Percentiles rank a stretch among this genome's conserved stretches.
Conservation (phyloP, 179 eudicot genomes). For the Heliamphora ciliata region DNA sequence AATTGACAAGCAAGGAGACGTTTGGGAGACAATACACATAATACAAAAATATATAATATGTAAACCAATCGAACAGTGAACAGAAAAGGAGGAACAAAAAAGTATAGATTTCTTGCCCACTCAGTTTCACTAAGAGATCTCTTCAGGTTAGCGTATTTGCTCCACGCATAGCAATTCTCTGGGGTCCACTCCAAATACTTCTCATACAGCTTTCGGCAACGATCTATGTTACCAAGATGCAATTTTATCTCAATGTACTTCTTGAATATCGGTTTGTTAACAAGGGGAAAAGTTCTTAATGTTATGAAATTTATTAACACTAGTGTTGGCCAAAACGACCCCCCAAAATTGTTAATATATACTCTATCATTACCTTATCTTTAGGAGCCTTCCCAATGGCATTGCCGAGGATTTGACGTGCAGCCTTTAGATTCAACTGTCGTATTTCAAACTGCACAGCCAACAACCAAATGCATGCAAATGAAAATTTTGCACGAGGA, state of each 20-base stretch:
- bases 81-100: too few relatives aligned
- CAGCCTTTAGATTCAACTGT: slow-evolving; percentile 61
- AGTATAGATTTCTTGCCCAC: slow-evolving; percentile 38
- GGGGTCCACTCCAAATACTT: slow-evolving; percentile 91
- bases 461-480: slow-evolving; percentile 85
- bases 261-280: slow-evolving; percentile 52
- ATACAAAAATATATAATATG: too few relatives aligned
- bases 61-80: too few relatives aligned
- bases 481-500: slow-evolving; percentile 80
- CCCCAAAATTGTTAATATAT: too few relatives aligned
- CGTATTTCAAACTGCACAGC: slow-evolving; percentile 86
- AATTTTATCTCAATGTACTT: slow-evolving; percentile 78
- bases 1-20: too few relatives aligned
- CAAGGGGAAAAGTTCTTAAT: neutral
- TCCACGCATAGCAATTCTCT: slow-evolving; percentile 91
- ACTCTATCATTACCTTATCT: slow-evolving; percentile 49
- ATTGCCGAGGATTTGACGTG: slow-evolving; percentile 66
- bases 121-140: slow-evolving; percentile 71
- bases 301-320: neutral
- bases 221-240: slow-evolving; percentile 71
- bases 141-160: slow-evolving; percentile 74
- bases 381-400: slow-evolving; percentile 92
- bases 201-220: slow-evolving; percentile 73
- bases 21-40: too few relatives aligned
- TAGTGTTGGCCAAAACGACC: neutral